Base-by-base conservation (phyloP, 2,329 filamentous ascomycete species). In the Tolypocladium cylindrosporum region DNA sequence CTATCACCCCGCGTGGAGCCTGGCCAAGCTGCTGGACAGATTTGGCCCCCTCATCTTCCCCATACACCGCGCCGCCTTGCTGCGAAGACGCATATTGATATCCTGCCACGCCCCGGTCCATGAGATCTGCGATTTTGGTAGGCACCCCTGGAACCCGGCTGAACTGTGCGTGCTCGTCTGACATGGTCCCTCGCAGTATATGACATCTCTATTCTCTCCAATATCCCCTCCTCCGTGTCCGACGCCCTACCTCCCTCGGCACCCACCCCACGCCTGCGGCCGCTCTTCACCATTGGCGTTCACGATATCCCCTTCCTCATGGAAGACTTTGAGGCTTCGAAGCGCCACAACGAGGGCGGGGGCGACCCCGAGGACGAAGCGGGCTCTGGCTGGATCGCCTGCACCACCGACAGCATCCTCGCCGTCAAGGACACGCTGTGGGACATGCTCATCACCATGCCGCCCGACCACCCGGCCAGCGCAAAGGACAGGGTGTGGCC, bases 11-110 rank as follows among this genome's bases (percentile, higher is more conserved):
- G 93, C 92, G 3, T 86, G 91, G 74, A 94, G 90, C 57, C 80
- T 97, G 62, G 82, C 86, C 13, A 79, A 82, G 40, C 84, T 96
- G 61, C 74, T 97, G 52, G 86, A 94, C 64, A 84, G 82, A 10
- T 96, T 97, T 69, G 94, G 94, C 0, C 94, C 94, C 1, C 78
- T 99, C 58, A 84, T 97, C 55, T 99, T 97, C 68, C 90, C 94
- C 13, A 82, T 99, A 61, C 89, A 96, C 65, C 85, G 94, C 65
- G 91, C 91, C 51, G 91, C 92, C 9, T 75, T 99, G 55, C 75
- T 96, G 61, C 84, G 93, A 58, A 93, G 94, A 74, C 84, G 94
- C 58, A 93, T 99, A 58, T 74, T 99, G 55, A 87, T 99, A 61
- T 87, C 94, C 34, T 88, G 89, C 21, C 86, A 92, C 70, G 87